Evolutionary conservation across 345 rosid genomes (phyloP), one percentile per base, ranked within the genome.

Genomic region (Aurinia saxatilis): DNA sequence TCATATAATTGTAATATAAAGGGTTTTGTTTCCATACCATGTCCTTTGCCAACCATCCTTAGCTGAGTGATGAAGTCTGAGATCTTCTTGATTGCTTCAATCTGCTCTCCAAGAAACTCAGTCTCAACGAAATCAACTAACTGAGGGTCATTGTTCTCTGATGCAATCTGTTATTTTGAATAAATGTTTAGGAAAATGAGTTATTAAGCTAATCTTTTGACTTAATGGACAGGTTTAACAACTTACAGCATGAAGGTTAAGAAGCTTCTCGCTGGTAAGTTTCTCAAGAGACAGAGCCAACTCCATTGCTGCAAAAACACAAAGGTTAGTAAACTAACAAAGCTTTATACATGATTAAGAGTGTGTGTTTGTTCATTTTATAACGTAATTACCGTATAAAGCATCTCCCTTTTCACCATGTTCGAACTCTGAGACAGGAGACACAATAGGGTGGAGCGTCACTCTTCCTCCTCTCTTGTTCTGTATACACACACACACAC

Each of bases 1-100:
- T n/a, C 16, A 2, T n/a, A 62, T 2, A 12, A 19, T 14, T 11
- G 35, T 8, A 19, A 39, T 29, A 38, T 12, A 47, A n/a, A n/a
- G n/a, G n/a, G 49, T 4, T 34, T 38, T 29, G 64, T 8, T 56
- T 55, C 35, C 58, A 0, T 84, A 91, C 98, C 98, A 25, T 91
- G 98, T 65, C 98, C 98, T 76, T 90, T 90, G 30, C 96, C 95
- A 11, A 90, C 87, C 76, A 73, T 80, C 75, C 97, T 84, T 63
- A 92, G 79, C 61, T 87, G 98, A 50, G 95, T 68, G 58, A 90
- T 95, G 69, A 71, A 90, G 50, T 87, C 96, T 14, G 96, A 63
- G 44, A 90, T 79, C 77, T 87, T 85, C 82, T 92, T 85, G 35
- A 90, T 87, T 56, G 91, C 80, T 77, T 90, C 96, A 53, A 84